Conservation (phyloP, 495 filamentous ascomycete genomes). For the Extremus antarcticus region DNA sequence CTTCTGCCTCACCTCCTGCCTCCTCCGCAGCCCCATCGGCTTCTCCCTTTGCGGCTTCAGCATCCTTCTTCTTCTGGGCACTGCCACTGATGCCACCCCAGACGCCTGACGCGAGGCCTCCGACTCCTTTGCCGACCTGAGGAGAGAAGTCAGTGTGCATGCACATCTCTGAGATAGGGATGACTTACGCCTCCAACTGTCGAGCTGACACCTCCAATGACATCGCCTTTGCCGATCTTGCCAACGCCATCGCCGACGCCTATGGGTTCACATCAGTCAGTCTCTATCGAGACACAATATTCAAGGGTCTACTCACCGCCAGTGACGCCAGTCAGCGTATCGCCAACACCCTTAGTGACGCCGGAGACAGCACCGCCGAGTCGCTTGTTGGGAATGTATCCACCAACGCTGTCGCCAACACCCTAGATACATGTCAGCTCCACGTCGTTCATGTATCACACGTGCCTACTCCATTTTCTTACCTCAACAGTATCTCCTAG, state of each 20-base stretch:
- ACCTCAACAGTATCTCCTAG: conserved; percentile 7
- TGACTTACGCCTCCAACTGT: conserved; percentile 15
- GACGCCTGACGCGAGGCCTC: conserved; percentile 16
- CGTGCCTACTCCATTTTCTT: no score
- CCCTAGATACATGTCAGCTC: no score
- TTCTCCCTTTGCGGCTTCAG: conserved; percentile 7
- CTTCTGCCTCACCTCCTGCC: neutral
- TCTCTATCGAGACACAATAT: neutral
- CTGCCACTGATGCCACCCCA: conserved; percentile 19
- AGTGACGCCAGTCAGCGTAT: neutral
- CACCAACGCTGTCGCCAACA: conserved; percentile 15
- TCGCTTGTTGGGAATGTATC: conserved; percentile 6
- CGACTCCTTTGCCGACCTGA: conserved; percentile 14
- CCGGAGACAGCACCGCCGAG: conserved; percentile 14
- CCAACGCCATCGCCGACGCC: conserved; percentile 10
- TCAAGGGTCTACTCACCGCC: neutral
- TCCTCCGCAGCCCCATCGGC: neutral
- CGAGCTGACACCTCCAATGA: conserved; percentile 14
- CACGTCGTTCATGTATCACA: no score
- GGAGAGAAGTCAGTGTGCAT: neutral
- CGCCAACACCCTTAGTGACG: conserved; percentile 12
- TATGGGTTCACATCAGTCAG: neutral
- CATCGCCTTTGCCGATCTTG: conserved; percentile 14
- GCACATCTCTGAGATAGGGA: neutral
- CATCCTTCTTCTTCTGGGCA: conserved; percentile 9